Evolutionary conservation across 345 rosid species (phyloP), one percentile per base, ranked within the genome.

Genomic region (Laguncularia racemosa): DNA sequence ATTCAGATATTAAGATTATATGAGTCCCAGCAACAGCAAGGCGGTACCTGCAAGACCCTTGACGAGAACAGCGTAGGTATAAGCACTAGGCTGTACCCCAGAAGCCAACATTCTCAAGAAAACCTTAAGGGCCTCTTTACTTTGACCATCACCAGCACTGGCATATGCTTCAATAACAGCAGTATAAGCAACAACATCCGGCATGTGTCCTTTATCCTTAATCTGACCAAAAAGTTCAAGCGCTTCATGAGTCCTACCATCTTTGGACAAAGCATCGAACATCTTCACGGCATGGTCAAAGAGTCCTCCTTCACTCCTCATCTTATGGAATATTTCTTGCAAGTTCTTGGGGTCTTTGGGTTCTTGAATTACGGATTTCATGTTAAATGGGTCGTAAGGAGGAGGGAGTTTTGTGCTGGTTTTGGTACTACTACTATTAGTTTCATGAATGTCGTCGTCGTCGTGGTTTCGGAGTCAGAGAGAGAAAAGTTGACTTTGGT

Each of bases 211-310:
- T 26, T 78, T 73, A 55, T 89, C 81, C 60, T 81, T 89, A 61
- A 89, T 80, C 55, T 80, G 83, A 6, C 81, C 19, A 71, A 86
- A 86, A 53, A 89, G 87, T 63, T 86, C 73, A 20, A 86, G 70
- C 1, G 97, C 91, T 61, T 89, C 89, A 59, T 84, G 91, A 13
- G 84, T 80, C 20, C 75, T 76, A 0, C 91, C 96, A 65, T 86
- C 85, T 66, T 78, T 82, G 14, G 96, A 86, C 81, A 89, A 75
- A 2, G 68, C 84, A 67, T 89, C 96, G 79, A 89, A 86, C 95
- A 86, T 86, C 81, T 84, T 86, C 65, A 78, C 78, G 40, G 95
- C 96, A 55, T 76, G 63, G 55, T 77, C 65, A 2, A 63, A 52
- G 0, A 89, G 78, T 3, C 88, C 40, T 6, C 40, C 86, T 15